phyloP scores from a whole-genome alignment of 116 monocot genomes.

The Cymodocea nodosa region DNA sequence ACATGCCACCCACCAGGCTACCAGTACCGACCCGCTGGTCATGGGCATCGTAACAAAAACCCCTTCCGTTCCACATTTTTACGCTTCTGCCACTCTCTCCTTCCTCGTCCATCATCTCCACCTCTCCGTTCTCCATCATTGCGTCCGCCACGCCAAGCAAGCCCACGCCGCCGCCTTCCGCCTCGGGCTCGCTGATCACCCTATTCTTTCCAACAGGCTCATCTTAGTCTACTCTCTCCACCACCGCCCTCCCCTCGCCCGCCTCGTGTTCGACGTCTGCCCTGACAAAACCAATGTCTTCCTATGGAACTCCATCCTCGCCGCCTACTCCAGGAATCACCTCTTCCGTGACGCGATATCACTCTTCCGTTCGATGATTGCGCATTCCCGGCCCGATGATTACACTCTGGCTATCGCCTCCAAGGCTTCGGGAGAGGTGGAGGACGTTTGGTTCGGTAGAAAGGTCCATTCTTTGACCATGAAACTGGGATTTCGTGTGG shows the following conservation, averaged over 20 bases:
- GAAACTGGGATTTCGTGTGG: constrained; percentile 20
- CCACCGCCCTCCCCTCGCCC: constrained; percentile 1
- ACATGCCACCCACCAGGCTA: no score
- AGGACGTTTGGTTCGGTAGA: neutral
- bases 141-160: neutral
- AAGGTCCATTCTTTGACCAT: constrained; percentile 21
- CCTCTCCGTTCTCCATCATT: neutral
- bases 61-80: neutral
- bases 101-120: no score
- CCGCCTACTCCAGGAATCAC: constrained; percentile 23
- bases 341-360: constrained; percentile 22
- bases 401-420: constrained; percentile 35
- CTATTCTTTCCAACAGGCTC: constrained; percentile 4
- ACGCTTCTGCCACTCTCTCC: neutral
- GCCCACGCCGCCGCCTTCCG: constrained; percentile 11
- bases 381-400: constrained; percentile 9
- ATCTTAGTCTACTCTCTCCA: no score
- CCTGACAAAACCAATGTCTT: constrained; percentile 9
- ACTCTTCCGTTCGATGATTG: constrained; percentile 25
- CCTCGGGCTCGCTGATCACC: constrained; percentile 13
- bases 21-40: no score
- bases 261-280: constrained; percentile 14
- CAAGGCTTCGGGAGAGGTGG: constrained; percentile 27
- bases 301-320: constrained; percentile 34
- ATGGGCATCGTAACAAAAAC: neutral